Base-by-base conservation (phyloP, 768 basidiomycete species). In the Boletus subparvulus region DNA sequence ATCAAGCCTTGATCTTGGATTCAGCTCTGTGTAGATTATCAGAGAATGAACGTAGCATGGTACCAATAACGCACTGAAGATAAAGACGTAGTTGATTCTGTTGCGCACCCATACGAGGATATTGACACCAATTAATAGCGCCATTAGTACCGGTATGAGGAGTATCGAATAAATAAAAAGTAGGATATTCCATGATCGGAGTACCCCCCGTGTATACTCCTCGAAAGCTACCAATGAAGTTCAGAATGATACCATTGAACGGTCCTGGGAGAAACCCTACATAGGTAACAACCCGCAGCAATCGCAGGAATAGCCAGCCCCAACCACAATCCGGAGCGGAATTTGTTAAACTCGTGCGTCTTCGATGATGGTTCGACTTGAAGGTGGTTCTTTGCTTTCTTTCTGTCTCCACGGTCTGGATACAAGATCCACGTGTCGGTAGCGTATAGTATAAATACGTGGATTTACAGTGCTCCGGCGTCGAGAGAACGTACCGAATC, bases 11-110 rank as follows among this genome's bases (percentile, higher is more conserved):
- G 87, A 85, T 54, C 85, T 79, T 24, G 85, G 67, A 60, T 92
- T 83, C 51, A 95, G 70, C 68, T 90, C 92, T 87, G 62, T 21
- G 24, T 17, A 42, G 7, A 45, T 46, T n/a, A 33, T 66, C 30
- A 68, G 53, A 46, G n/a, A 50, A 4, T 7, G 19, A 47, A 43
- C 8, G 14, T 17, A 28, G 9, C 2, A 46, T 32, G 17, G 26
- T 30, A 17, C 26, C 11, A 44, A 36, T 11, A n/a, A 63, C 80
- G 40, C 56, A 90, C 89, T 89, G 65, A 95, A 91, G 36, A 95
- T 91, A 69, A 98, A 96, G 17, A 86, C 81, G 64, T 94, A 96
- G 67, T 98, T 98, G 63, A 99, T 93, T 45, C 89, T 80, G 6
- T 86, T 76, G 6, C 74, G 72, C 0, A 83, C 78, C 88, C 91